Evolutionary conservation across 352 stramenopile species (phyloP).

Genomic region (Globisporangium radiosum): DNA sequence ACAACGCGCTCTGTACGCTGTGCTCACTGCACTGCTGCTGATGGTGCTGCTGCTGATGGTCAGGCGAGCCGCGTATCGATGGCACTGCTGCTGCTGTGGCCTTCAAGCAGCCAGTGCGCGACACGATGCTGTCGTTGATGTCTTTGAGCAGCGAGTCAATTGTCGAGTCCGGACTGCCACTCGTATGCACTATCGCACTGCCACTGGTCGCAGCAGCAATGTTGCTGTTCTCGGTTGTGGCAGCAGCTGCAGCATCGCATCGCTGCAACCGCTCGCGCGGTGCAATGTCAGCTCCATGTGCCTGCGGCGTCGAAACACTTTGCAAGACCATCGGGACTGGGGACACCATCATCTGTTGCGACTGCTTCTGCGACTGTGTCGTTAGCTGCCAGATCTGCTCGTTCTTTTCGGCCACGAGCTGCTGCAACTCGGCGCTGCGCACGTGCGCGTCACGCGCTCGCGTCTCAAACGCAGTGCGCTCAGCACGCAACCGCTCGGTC

Average conservation of each 20-base stretch:
- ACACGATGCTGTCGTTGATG: slow-evolving; percentile 7
- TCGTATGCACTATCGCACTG: neutral
- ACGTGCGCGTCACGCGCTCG: slow-evolving; percentile 41
- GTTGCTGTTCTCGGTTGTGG: neutral
- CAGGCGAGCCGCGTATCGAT: neutral
- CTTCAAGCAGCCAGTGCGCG: neutral
- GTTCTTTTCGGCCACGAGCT: slow-evolving; percentile 69
- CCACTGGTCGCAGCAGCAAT: too few species aligned
- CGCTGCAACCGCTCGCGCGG: too few species aligned
- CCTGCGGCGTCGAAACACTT: too few species aligned
- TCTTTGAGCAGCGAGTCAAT: slow-evolving; percentile 7
- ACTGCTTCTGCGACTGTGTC: slow-evolving; percentile 11
- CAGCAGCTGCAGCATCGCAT: too few species aligned
- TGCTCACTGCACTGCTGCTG: too few species aligned
- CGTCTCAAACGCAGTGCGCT: slow-evolving; percentile 25
- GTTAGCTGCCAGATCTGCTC: slow-evolving; percentile 39
- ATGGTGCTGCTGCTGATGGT: too few species aligned
- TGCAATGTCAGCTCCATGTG: neutral
- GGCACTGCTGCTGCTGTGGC: neutral
- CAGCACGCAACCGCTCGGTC: slow-evolving; percentile 31
- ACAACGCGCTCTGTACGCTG: too few species aligned
- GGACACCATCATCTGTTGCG: too few species aligned
- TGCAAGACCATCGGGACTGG: too few species aligned
- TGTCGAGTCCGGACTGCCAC: neutral
- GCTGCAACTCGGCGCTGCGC: slow-evolving; percentile 47